Evolutionary conservation across 257 asterid species (phyloP), one percentile per base, ranked within the genome.

Genomic region (Salvia splendens): DNA sequence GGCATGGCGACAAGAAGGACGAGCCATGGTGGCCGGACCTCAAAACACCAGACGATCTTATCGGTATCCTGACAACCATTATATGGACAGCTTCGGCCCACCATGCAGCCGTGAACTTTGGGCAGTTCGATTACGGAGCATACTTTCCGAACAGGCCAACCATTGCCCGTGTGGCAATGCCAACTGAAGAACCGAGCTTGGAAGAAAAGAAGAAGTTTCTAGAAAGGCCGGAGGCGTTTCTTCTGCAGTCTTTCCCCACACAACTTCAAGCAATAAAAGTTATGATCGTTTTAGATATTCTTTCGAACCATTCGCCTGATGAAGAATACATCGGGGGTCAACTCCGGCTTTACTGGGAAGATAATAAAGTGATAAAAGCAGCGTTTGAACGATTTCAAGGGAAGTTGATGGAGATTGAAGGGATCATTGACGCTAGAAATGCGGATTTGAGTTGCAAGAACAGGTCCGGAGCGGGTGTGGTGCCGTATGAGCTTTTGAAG

Each of bases 101-200:
- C 73, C 98, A 87, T 62, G 90, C 98, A 7, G 96, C 96, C 0
- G 96, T 89, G 0, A 89, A 89, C 76, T 89, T 92, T 8, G 96
- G 98, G 0, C 96, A 92, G 41, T 92, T 75, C 7, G 80, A 80
- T 56, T 89, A 52, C 8, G 96, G 65, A 0, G 96, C 80, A 4
- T 89, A 85, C 52, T 80, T 89, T 5, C 98, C 98, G 0, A 92
- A 89, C 50, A 64, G 96, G 74, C 95, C 96, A 0, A 67, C 91
- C 24, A 70, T 75, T 42, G 95, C 93, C 1, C 80, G 96, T 24
- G 48, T 62, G 2, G 73, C 56, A 7, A 80, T 92, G 91, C 96
- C 95, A 0, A 69, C 74, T 0, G 98, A 92, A 63, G 84, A 92
- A 5, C 86, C 88, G 32, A 78, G 15, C 0, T 77, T 77, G 0